Evolutionary conservation across 805 yeast genomes (phyloP).

Genomic region (Wickerhamiella kurtzmanii): DNA sequence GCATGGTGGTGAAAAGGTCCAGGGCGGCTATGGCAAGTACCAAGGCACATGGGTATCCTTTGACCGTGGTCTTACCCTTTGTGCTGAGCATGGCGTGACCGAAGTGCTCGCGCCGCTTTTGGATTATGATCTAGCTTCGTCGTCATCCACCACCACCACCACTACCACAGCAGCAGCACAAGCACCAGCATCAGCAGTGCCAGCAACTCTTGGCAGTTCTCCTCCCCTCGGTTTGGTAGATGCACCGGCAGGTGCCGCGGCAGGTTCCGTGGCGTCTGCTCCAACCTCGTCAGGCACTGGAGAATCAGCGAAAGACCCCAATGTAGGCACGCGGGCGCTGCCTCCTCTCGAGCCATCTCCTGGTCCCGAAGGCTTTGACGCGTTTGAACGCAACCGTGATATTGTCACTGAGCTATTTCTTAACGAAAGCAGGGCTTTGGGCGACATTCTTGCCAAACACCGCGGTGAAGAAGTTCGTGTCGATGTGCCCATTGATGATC

Average conservation of each 20-base stretch:
- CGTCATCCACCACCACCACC: not conserved
- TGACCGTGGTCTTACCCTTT: slow-evolving; percentile 43
- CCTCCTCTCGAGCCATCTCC: slow-evolving; percentile 9
- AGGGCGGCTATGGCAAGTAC: slow-evolving; percentile 62
- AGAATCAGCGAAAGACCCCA: not conserved
- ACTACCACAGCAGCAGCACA: slow-evolving; percentile 2
- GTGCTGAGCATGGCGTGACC: slow-evolving; percentile 45
- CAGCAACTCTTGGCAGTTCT: too few relatives aligned
- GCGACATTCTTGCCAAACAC: slow-evolving; percentile 10
- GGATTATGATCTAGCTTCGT: slow-evolving; percentile 28
- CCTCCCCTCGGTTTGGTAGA: too few relatives aligned
- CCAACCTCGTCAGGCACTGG: too few relatives aligned
- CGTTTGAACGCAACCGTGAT: slow-evolving; percentile 9
- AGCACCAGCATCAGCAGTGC: not conserved
- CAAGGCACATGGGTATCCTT: slow-evolving; percentile 61
- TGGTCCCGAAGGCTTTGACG: not conserved
- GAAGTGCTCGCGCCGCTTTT: slow-evolving; percentile 40
- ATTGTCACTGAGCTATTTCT: slow-evolving; percentile 19
- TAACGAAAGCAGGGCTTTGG: slow-evolving; percentile 12
- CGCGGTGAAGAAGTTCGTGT: slow-evolving; percentile 29
- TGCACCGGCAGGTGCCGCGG: too few relatives aligned
- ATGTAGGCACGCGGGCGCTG: slow-evolving; percentile 4
- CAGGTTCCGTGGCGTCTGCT: not conserved
- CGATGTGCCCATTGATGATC: slow-evolving; percentile 82
- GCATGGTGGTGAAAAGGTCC: slow-evolving; percentile 51